phyloP scores from a whole-genome alignment of 2,329 filamentous ascomycete genomes.

The Neoascochyta sp. region DNA sequence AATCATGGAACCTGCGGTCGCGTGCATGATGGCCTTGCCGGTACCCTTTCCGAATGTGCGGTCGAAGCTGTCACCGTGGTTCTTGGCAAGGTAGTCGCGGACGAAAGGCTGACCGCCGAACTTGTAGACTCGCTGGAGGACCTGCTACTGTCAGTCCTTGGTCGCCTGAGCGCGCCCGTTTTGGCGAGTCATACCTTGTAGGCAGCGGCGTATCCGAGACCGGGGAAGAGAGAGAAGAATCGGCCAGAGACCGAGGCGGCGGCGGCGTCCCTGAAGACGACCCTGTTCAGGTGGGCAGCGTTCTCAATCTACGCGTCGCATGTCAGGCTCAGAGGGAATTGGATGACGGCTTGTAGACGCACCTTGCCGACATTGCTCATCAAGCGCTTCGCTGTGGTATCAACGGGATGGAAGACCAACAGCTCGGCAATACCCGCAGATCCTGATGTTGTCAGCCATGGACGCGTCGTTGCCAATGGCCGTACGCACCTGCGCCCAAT shows the following conservation, averaged over 20 bases:
- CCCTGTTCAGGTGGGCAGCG: slow-evolving; percentile 69
- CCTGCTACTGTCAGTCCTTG: slow-evolving; percentile 42
- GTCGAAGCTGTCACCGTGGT: slow-evolving; percentile 84
- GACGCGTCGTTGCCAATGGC: neutral
- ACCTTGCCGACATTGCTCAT: slow-evolving; percentile 94
- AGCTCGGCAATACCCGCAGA: slow-evolving; percentile 91
- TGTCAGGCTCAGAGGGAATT: too few relatives aligned
- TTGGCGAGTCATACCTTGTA: slow-evolving; percentile 68
- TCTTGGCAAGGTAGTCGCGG: slow-evolving; percentile 75
- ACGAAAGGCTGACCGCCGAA: slow-evolving; percentile 96
- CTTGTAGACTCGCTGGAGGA: slow-evolving; percentile 96
- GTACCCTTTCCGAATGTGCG: slow-evolving; percentile 90
- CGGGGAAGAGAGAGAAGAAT: slow-evolving; percentile 94
- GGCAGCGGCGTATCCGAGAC: slow-evolving; percentile 92
- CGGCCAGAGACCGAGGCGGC: slow-evolving; percentile 66
- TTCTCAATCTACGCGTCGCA: slow-evolving; percentile 55
- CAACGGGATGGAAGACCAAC: slow-evolving; percentile 75
- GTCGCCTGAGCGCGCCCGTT: neutral
- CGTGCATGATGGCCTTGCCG: slow-evolving; percentile 97
- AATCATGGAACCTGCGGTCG: slow-evolving; percentile 88
- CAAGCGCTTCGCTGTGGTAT: slow-evolving; percentile 96
- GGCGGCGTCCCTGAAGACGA: slow-evolving; percentile 92
- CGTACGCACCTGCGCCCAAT: slow-evolving; percentile 76
- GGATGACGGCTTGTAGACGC: slow-evolving; percentile 9
- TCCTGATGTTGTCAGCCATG: slow-evolving; percentile 53